A percentile compares a stretch with the other conserved stretches of the same genome.
Evolutionary conservation across 371 early-diverging fungal species (phyloP).

Genomic region (Coemansia linderi): DNA sequence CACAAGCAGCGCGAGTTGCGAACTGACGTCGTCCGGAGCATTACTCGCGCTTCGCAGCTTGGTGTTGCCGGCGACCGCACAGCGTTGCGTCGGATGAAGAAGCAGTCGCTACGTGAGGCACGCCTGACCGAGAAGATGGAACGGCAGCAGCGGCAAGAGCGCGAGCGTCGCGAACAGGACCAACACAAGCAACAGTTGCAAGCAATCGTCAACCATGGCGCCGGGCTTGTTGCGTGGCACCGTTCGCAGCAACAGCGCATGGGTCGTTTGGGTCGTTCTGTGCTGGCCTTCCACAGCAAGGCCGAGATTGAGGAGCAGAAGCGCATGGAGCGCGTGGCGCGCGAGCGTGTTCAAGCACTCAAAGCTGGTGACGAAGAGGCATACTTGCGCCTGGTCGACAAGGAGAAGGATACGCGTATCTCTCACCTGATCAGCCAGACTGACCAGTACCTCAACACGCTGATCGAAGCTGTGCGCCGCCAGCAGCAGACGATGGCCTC

Average conservation of each 20-base stretch:
- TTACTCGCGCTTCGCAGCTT: conserved; percentile 70
- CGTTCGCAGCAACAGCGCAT: conserved; percentile 66
- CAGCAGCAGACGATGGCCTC: conserved; percentile 64
- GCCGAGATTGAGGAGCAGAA: conserved; percentile 91
- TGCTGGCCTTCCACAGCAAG: conserved; percentile 74
- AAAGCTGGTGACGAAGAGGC: conserved; percentile 93
- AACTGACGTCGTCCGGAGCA: conserved; percentile 71
- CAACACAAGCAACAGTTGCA: conserved; percentile 77
- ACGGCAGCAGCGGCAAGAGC: conserved; percentile 81
- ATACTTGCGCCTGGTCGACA: conserved; percentile 88
- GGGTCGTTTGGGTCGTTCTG: conserved; percentile 73
- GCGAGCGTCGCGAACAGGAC: conserved; percentile 83
- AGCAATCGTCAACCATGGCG: conserved; percentile 74
- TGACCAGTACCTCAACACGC: conserved; percentile 75
- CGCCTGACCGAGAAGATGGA: conserved; percentile 90
- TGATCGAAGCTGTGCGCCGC: conserved; percentile 54
- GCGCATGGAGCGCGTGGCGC: conserved; percentile 74
- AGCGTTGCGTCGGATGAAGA: conserved; percentile 83
- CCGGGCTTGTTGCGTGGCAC: conserved; percentile 72
- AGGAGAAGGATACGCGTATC: conserved; percentile 92
- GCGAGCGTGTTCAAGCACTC: conserved; percentile 93
- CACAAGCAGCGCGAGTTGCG: conserved; percentile 80
- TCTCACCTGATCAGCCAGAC: conserved; percentile 87
- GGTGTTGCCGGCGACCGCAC: conserved; percentile 79
- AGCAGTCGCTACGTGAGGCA: conserved; percentile 86